Base-by-base conservation (phyloP, 768 basidiomycete species). In the Suillus decipiens region DNA sequence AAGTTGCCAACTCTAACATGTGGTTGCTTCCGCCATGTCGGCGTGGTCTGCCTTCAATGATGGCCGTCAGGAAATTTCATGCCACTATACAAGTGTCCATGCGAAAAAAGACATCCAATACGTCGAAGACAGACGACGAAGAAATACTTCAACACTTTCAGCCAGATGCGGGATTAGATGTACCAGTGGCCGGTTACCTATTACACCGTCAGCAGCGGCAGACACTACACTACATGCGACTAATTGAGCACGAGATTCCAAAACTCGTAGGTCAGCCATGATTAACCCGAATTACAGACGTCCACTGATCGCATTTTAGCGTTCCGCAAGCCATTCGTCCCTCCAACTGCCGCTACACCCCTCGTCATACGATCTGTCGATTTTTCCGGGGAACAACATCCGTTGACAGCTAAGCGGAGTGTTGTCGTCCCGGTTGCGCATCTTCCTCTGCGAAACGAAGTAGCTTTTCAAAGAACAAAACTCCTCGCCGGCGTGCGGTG, bases 181-280 rank as follows among this genome's bases (percentile, higher is more conserved):
- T 88, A 41, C 83, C 90, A 15, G 81, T 87, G 33, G 79, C 81
- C 28, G 92, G 88, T 19, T 93, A 96, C 77, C 71, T 89, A 45
- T 83, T 88, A 68, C 75, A 95, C 56, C 83, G 86, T 62, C 85
- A 92, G 70, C 87, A 95, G 67, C 83, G 93, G 37, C 82, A 91
- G 71, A 78, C 85, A 51, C 76, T 95, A 48, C 84, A 92, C 67
- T 92, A 94, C 72, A 78, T 96, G 72, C 84, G 94, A 59, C 81
- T 95, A 65, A 92, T 96, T 63, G 93, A 95, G 73, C 87, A 91
- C 67, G 94, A 96, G 76, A 86, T 93, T 84, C 90, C 91, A 24
- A 87, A 90, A 72, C 85, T 96, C 58, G 87, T 92, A 69, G 89
- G 95, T 95, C 63, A 72, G 81, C 73, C 5, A n/a, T 41, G 56